Base-by-base conservation (phyloP, 1,284 basidiomycete genomes). In the Microbotryum saponariae region DNA sequence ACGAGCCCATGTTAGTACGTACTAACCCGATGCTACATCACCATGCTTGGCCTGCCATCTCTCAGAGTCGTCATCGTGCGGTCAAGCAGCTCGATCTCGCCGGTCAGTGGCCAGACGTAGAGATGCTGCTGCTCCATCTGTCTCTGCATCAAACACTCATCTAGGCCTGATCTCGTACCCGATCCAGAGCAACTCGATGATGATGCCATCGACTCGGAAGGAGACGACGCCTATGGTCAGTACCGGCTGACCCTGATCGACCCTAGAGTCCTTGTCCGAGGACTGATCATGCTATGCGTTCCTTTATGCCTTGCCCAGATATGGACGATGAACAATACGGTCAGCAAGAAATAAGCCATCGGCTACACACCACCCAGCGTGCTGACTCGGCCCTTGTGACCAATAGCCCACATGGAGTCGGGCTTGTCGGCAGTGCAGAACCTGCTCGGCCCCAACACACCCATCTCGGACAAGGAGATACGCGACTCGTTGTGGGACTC, bases 21-120 rank as follows among this genome's bases (percentile, higher is more conserved):
- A 18, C 37, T 42, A 6, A 42, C 16, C 9, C 12, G 37, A 18
- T 12, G 16, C 16, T 42, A 42, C 12, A 12, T 18, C 37, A 18
- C 16, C 37, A 16, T 18, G 12, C 37, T 10, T 42, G 12, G 16
- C 37, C 37, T 16, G 12, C 6, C 10, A 21, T 8, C 16, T 53
- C 31, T 6, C 14, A 66, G 65, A 61, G 59, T 12, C 71, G 77
- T 46, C 94, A 98, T 77, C 85, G 94, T 74, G 84, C 86, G 75
- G 82, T 97, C 67, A 82, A 90, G 67, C 93, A 96, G 75, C 79
- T 98, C 52, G 85, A 97, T 73, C 79, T 97, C 42, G 80, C 88
- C 68, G 91, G 93, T 88, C 67, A 73, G 75, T 54, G 31, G 21
- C 27, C 31, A 31, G 31, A 8, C 27, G 27, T 8, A 31, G 8